Conservation (phyloP, 352 stramenopile species). For the Elongisporangium prolatum region DNA sequence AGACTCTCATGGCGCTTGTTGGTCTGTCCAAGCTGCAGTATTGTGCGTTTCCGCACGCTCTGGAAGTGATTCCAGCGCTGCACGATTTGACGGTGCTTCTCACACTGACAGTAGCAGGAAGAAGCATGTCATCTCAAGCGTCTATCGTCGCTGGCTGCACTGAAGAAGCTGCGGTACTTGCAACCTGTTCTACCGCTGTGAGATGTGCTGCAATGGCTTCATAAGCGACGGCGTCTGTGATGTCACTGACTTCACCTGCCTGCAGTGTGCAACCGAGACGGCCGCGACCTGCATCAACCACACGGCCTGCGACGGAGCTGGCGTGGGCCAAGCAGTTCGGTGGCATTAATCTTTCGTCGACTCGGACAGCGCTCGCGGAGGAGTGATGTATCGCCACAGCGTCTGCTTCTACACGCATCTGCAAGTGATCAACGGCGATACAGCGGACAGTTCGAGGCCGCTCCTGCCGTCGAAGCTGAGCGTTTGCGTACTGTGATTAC, state of each 20-base stretch:
- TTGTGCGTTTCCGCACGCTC: constrained; percentile 14
- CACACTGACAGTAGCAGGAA: no score
- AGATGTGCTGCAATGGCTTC: constrained; percentile 38
- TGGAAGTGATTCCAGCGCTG: constrained; percentile 23
- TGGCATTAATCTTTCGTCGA: no score
- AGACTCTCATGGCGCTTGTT: constrained; percentile 23
- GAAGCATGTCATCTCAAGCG: no score
- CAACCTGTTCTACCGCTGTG: constrained; percentile 29
- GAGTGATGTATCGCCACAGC: constrained; percentile 26
- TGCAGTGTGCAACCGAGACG: constrained; percentile 13
- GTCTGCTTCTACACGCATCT: constrained; percentile 45
- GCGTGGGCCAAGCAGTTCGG: no score
- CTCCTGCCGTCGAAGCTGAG: constrained; percentile 18
- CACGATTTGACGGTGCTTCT: constrained; percentile 21
- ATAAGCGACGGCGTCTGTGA: constrained; percentile 17
- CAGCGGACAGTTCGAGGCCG: constrained; percentile 20
- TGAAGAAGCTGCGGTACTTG: constrained; percentile 18
- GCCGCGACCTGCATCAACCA: constrained; percentile 18
- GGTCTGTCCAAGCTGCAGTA: constrained; percentile 25
- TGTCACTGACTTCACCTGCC: constrained; percentile 26
- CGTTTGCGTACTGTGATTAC: not conserved
- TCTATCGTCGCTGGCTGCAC: constrained; percentile 13
- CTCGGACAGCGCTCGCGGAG: constrained; percentile 16
- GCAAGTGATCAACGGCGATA: constrained; percentile 38
- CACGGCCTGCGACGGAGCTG: no score